phyloP scores from a whole-genome alignment of 352 stramenopile genomes.

The Pythium sukuiense region DNA sequence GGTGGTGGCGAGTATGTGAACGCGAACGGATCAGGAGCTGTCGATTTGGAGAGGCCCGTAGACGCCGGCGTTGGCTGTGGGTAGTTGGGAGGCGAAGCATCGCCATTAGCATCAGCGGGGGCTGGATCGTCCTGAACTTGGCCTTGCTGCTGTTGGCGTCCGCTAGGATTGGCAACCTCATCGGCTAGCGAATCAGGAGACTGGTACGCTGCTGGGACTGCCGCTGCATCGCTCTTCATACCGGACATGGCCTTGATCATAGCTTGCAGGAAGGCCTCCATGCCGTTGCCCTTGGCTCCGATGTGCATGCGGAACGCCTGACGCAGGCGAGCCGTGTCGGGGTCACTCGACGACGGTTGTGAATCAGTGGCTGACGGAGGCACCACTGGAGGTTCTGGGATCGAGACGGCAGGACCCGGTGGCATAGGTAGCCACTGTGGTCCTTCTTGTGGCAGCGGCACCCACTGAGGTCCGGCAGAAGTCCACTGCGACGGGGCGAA shows the following conservation, averaged over 20 bases:
- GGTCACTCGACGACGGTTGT: background rate
- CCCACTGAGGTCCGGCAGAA: background rate
- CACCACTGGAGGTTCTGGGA: background rate
- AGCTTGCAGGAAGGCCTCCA: slow-evolving; percentile 19
- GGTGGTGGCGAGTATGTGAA: background rate
- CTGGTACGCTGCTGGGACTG: background rate
- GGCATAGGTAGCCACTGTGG: background rate
- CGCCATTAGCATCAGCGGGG: background rate
- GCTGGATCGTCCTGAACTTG: background rate
- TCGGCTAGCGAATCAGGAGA: background rate
- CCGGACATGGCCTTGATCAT: slow-evolving; percentile 11
- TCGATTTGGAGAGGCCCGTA: background rate
- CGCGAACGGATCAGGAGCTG: background rate
- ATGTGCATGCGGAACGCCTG: slow-evolving; percentile 20
- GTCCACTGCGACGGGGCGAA: background rate
- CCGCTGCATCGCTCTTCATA: background rate
- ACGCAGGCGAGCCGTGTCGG: background rate
- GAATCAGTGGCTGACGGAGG: background rate
- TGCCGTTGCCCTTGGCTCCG: slow-evolving; percentile 14
- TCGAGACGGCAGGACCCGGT: background rate
- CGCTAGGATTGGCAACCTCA: background rate
- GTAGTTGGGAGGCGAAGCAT: background rate
- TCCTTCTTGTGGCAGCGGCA: background rate
- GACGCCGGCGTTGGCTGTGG: background rate
- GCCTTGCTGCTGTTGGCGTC: background rate